These are phyloP conservation scores for Sporothrix schenckii DNA, from an alignment of 2,329 filamentous ascomycete species.

Conservation along the genomic window DNA sequence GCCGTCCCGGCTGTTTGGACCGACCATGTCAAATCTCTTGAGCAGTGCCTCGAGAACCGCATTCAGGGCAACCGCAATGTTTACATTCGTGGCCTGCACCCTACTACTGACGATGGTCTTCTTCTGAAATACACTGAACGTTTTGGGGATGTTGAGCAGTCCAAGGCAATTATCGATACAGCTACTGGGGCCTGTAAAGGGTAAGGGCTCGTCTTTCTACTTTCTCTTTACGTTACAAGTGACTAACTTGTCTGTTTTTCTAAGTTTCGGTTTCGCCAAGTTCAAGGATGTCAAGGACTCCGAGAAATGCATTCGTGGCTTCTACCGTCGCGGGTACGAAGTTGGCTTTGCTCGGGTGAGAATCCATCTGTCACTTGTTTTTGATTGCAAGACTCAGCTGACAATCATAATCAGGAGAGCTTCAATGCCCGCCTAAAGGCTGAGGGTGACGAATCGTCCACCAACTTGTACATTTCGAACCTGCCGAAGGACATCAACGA, in stretches of 20 bases:
- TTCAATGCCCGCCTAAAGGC: constrained; percentile 98
- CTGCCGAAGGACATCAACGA: constrained; percentile 91
- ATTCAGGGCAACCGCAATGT: constrained; percentile 93
- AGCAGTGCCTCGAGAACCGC: constrained; percentile 92
- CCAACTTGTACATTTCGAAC: constrained; percentile 98
- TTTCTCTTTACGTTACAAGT: not conserved
- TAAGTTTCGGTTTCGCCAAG: constrained; percentile 95
- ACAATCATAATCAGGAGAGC: constrained; percentile 69
- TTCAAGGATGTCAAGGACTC: constrained; percentile 86
- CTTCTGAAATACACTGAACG: constrained; percentile 79
- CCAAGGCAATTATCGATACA: constrained; percentile 97
- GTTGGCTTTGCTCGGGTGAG: constrained; percentile 91
- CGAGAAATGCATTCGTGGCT: constrained; percentile 93
- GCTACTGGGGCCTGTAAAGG: constrained; percentile 94
- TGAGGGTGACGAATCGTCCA: constrained; percentile 84
- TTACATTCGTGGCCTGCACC: constrained; percentile 94
- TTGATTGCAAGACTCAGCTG: not conserved
- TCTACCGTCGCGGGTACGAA: constrained; percentile 93
- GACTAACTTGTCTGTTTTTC: constrained; percentile 12
- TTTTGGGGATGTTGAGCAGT: constrained; percentile 93
- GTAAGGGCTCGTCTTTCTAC: constrained; percentile 56
- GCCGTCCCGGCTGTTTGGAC: constrained; percentile 90
- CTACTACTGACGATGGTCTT: constrained; percentile 91
- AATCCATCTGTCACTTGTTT: not conserved
- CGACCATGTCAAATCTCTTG: constrained; percentile 84